Conservation (phyloP, 192 early-diverging fungal genomes). For the Backusella psychrophila region DNA sequence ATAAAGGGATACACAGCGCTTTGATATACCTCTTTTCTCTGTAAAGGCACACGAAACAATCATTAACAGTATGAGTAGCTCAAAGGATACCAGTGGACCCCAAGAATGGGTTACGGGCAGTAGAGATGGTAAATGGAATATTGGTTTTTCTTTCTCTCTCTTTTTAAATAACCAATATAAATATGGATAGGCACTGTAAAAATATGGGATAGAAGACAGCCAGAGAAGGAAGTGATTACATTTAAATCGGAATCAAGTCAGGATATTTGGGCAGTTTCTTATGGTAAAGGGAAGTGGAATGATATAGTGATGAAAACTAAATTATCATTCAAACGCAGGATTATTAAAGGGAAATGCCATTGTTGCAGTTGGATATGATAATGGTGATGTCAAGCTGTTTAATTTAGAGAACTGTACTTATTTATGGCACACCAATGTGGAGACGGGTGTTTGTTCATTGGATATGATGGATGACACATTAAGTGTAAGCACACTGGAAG, state of each 20-base stretch:
- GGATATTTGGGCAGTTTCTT: slow-evolving; percentile 70
- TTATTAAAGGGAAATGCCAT: background rate
- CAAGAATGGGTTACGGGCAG: slow-evolving; percentile 69
- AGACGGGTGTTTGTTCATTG: slow-evolving; percentile 59
- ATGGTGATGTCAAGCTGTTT: slow-evolving; percentile 72
- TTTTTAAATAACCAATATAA: background rate
- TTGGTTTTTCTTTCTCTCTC: background rate
- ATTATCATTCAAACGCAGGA: background rate
- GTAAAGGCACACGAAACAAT: slow-evolving; percentile 62
- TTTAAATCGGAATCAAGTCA: slow-evolving; percentile 51
- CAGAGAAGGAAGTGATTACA: slow-evolving; percentile 56
- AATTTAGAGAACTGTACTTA: slow-evolving; percentile 56
- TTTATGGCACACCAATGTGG: slow-evolving; percentile 68
- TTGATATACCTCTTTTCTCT: slow-evolving; percentile 53
- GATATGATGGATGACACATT: slow-evolving; percentile 55
- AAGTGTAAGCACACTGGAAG: slow-evolving; percentile 54
- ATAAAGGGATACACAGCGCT: slow-evolving; percentile 58
- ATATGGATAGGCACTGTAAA: slow-evolving; percentile 57
- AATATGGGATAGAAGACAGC: slow-evolving; percentile 70
- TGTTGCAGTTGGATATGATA: slow-evolving; percentile 69
- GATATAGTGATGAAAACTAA: background rate
- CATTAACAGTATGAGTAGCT: slow-evolving; percentile 68
- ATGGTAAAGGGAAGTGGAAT: slow-evolving; percentile 52
- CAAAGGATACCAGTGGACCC: slow-evolving; percentile 48
- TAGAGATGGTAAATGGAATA: slow-evolving; percentile 52